Evolutionary conservation across 106 monocot genomes (phyloP).

Genomic region (Hemerocallis citrina): DNA sequence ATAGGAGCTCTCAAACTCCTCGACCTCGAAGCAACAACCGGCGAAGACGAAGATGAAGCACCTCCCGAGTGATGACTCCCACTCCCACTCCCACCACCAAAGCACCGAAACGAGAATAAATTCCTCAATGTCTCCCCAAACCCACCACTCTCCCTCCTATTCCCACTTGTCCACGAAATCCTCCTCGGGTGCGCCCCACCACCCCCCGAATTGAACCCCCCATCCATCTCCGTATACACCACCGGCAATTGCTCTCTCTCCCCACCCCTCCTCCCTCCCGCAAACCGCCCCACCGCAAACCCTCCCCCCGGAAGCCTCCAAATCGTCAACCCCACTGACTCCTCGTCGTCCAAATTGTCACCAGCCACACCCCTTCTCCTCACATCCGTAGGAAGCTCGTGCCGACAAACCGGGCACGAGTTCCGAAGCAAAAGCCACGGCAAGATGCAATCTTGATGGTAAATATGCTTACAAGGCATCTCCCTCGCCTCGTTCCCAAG

Average conservation of each 20-base stretch:
- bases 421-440: constrained; percentile 40
- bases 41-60: not conserved
- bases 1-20: constrained; percentile 7
- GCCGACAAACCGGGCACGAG: constrained; percentile 57
- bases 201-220: constrained; percentile 26
- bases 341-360: not conserved
- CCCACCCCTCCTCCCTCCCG: constrained; percentile 19
- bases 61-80: too few relatives aligned
- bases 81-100: constrained; percentile 1
- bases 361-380: constrained; percentile 1
- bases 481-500: constrained; percentile 26
- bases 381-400: constrained; percentile 31
- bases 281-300: constrained; percentile 39
- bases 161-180: constrained; percentile 29
- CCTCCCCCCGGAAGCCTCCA: constrained; percentile 52
- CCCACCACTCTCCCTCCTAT: constrained; percentile 27
- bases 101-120: constrained; percentile 23
- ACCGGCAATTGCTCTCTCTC: constrained; percentile 38
- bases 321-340: constrained; percentile 35
- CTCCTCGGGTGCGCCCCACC: constrained; percentile 30
- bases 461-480: constrained; percentile 56
- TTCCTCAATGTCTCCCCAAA: constrained; percentile 17
- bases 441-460: constrained; percentile 52
- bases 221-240: constrained; percentile 55
- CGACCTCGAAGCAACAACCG: constrained; percentile 10